phyloP scores from a whole-genome alignment of 169 alveolate genomes.

The Besnoitia besnoiti region DNA sequence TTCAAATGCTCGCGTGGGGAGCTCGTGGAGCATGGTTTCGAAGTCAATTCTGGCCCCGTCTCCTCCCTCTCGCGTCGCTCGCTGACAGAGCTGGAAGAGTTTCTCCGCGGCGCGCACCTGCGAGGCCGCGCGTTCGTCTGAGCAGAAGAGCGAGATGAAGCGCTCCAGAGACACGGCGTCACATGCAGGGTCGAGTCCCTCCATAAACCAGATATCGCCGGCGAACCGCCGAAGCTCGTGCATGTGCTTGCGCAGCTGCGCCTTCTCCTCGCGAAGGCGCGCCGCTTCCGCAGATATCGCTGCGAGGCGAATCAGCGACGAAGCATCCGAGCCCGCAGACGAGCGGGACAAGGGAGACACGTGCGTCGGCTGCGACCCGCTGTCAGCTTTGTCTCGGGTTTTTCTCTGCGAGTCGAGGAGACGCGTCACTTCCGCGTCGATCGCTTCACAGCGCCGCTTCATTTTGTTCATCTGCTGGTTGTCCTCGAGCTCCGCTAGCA shows the following conservation, averaged over 20 bases:
- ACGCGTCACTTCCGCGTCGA: not conserved
- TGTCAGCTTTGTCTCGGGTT: no score
- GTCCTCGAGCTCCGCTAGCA: not conserved
- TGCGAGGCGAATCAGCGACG: not conserved
- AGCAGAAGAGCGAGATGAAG: not conserved
- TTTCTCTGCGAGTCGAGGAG: no score
- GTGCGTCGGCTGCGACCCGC: not conserved
- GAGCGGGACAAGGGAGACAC: no score
- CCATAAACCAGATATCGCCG: not conserved
- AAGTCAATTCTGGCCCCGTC: not conserved
- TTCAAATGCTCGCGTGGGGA: not conserved
- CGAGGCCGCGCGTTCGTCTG: not conserved
- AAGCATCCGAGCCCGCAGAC: no score
- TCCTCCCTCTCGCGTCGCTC: not conserved
- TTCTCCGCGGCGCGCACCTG: not conserved
- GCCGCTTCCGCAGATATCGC: not conserved
- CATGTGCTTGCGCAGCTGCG: not conserved
- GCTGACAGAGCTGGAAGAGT: not conserved
- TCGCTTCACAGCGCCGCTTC: not conserved
- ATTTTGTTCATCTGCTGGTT: not conserved
- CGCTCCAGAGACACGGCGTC: not conserved
- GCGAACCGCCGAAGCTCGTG: not conserved
- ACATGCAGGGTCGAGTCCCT: not conserved
- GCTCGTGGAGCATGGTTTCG: not conserved
- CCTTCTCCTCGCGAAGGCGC: not conserved